Evolutionary conservation across 805 yeast species (phyloP), one percentile per base, ranked within the genome.

Genomic region (Ogataea nonfermentans): DNA sequence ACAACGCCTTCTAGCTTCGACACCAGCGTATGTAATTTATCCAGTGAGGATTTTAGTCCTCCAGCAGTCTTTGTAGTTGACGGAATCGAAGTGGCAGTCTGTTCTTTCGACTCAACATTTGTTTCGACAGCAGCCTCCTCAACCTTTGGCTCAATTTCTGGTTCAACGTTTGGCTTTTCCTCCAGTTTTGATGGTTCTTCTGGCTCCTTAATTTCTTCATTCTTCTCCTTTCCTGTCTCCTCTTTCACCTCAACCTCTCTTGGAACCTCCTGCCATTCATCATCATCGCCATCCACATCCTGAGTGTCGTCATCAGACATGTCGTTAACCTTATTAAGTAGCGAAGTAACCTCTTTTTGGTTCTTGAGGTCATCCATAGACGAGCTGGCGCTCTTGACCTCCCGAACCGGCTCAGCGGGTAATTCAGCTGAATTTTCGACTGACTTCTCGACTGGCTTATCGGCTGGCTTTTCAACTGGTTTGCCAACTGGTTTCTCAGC

Each of bases 41-140:
- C 91, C 23, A 84, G 81, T 1, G 88, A 78, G 8, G 77, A 82
- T 53, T 82, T 82, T 44, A 85, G 68, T 0, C 89, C 84, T 23
- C 84, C 71, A 13, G 85, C 77, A 19, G 73, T 70, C 20, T 67
- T 58, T 12, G 63, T 54, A 14, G 44, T 47, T 32, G 51, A 37
- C 28, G 40, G 12, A 3, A 46, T 65, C 23, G 83, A 75, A 24
- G 37, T 10, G 8, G 22, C 5, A 19, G 8, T 8, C 5, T 5
- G 22, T 19, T 19, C 22, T 19, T 19, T 19, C 22, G 8, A 8
- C 22, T 19, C 22, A 8, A 8, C 22, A 5, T 19, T 19, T 8
- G 22, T 5, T 8, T 19, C 24, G 17, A 26, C 17, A 12, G 57
- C 31, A 9, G 53, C 45, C 11, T 51, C n/a, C 4, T 51, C 15